phyloP scores from a whole-genome alignment of 2,329 filamentous ascomycete species.

The Paraphaeosphaeria minitans region DNA sequence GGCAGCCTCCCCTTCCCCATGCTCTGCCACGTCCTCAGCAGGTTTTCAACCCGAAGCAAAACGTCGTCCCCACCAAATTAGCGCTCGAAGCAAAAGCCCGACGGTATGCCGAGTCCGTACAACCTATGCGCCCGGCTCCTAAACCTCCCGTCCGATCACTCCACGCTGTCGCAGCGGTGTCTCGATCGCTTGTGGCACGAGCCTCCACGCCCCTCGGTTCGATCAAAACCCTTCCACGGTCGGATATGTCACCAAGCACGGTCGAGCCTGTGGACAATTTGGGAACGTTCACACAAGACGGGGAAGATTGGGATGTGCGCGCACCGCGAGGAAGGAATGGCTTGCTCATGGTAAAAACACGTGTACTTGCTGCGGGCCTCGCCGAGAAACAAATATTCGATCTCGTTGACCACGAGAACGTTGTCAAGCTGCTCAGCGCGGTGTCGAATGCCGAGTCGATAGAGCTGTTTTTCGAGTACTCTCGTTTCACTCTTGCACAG shows the following conservation, averaged over 20 bases:
- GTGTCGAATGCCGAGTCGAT: conserved; percentile 2
- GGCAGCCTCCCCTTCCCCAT: no score
- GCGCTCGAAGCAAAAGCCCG: background rate
- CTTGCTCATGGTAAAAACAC: conserved; percentile 14
- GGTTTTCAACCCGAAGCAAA: background rate
- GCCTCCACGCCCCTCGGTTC: background rate
- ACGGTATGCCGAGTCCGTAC: background rate
- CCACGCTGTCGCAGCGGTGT: background rate
- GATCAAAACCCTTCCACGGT: background rate
- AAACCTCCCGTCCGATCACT: background rate
- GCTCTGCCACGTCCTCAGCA: background rate
- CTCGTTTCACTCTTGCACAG: conserved; percentile 14
- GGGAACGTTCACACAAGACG: conserved; percentile 12
- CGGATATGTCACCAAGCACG: background rate
- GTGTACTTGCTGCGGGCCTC: background rate
- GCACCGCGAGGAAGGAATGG: conserved; percentile 5
- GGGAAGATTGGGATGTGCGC: conserved; percentile 11
- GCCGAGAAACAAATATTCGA: conserved; percentile 4
- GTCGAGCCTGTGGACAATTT: conserved; percentile 1
- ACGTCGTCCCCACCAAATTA: background rate
- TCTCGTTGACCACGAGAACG: conserved; percentile 7
- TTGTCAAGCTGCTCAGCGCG: conserved; percentile 1
- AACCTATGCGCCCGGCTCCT: background rate
- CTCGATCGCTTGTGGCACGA: no score
- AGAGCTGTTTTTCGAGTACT: conserved; percentile 14